Conservation (phyloP, 129 eudicot species). For the Rutidosis leptorrhynchoides region DNA sequence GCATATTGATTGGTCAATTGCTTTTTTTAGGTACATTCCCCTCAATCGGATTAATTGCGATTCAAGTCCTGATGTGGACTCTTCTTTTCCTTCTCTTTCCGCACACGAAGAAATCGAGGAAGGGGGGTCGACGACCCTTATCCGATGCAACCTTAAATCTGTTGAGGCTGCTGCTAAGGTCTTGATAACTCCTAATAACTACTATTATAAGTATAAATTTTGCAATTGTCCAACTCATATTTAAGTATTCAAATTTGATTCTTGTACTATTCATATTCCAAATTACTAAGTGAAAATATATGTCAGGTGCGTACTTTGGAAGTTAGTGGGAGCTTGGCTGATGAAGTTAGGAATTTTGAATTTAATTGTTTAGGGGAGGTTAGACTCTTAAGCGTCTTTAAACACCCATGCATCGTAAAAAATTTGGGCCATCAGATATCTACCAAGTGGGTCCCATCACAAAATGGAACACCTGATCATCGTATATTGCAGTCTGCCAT, state of each 20-base stretch:
- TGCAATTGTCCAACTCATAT: background rate
- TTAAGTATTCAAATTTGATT: background rate
- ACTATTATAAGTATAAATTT: background rate
- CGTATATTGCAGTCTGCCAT: conserved; percentile 76
- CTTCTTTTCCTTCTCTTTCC: conserved; percentile 65
- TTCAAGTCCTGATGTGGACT: conserved; percentile 28
- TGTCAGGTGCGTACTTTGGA: conserved; percentile 75
- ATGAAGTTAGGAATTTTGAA: conserved; percentile 71
- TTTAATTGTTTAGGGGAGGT: conserved; percentile 78
- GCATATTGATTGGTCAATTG: background rate
- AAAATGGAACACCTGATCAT: conserved; percentile 47
- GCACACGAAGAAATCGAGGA: conserved; percentile 56
- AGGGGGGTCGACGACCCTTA: conserved; percentile 47
- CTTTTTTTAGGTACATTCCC: conserved; percentile 71
- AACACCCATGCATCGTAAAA: conserved; percentile 75
- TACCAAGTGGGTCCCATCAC: conserved; percentile 59
- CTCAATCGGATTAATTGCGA: conserved; percentile 54
- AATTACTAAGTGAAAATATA: conserved; percentile 1
- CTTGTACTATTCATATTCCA: background rate
- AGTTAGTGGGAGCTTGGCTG: conserved; percentile 50
- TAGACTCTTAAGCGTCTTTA: conserved; percentile 62
- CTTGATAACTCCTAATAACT: conserved; percentile 3
- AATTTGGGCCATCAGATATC: conserved; percentile 81
- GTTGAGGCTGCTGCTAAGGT: conserved; percentile 85
- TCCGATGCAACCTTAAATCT: conserved; percentile 68